Evolutionary conservation across 306 rosid genomes (phyloP), one percentile per base, ranked within the genome.

Genomic region (Sphenostylis stenocarpa): DNA sequence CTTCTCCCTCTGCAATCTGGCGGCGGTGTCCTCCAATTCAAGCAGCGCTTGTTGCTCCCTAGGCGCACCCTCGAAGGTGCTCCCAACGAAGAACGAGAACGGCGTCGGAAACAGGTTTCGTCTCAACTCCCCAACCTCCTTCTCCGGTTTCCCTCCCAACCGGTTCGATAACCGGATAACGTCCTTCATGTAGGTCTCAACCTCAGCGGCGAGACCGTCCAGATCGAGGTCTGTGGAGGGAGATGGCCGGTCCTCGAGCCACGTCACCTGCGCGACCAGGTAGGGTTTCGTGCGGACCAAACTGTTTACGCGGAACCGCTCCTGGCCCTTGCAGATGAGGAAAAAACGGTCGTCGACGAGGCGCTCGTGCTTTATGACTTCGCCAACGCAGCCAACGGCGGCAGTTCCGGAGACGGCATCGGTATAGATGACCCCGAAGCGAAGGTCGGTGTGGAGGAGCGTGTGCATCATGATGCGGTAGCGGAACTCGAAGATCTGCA

Each of bases 401-500:
- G 98, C 70, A 5, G 90, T 85, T 6, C 99, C 99, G 1, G 98
- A 77, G 14, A 91, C 90, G 14, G 94, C 75, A 81, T 92, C 98
- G 56, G 88, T 78, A 83, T 86, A 95, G 41, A 95, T 90, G 16
- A 95, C 98, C 8, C 99, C 99, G 79, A 95, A 95, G 6, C 99
- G 99, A 76, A 96, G 98, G 83, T 96, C 99, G 21, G 99, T 87
- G 71, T 92, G 97, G 53, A 96, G 96, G 47, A 96, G 94, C 3
- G 97, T 92, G 85, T 96, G 99, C 99, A 92, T 96, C 99, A 96
- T 96, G 80, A 95, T 89, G 21, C 99, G 92, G 89, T 95, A 95
- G 3, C 99, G 97, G 83, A 95, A 91, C 88, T 95, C 99, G 68
- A 95, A 95, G 96, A 95, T 95, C 94, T 95, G 98, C 26, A 96